Evolutionary conservation across 2,329 filamentous ascomycete genomes (phyloP).

Genomic region (Aspergillus felis): DNA sequence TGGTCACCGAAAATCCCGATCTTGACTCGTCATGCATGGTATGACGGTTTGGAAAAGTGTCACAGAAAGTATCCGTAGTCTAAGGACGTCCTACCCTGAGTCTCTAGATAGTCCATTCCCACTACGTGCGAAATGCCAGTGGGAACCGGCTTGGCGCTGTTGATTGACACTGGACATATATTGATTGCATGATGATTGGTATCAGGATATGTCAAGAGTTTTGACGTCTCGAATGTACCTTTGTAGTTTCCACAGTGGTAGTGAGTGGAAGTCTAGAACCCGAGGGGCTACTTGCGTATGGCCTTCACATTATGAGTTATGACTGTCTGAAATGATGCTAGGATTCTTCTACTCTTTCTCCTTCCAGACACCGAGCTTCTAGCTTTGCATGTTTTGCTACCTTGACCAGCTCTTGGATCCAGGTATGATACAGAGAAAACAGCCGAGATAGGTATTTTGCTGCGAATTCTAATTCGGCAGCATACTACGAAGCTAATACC

Average conservation of each 20-base stretch:
- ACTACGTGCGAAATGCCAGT: not conserved
- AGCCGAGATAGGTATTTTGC: not conserved
- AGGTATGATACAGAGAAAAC: not conserved
- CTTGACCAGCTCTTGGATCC: not conserved
- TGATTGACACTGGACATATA: not conserved
- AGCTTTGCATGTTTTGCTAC: not conserved
- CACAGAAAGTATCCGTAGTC: not conserved
- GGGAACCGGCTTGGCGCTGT: not conserved
- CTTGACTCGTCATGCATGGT: not conserved
- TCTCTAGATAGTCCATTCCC: too few species aligned
- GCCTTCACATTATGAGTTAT: not conserved
- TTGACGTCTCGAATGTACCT: not conserved
- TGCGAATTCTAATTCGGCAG: not conserved
- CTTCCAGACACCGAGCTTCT: not conserved
- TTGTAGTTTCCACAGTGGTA: not conserved
- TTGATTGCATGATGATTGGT: not conserved
- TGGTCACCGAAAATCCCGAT: not conserved
- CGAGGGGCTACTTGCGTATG: not conserved
- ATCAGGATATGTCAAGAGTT: not conserved
- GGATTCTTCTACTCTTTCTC: not conserved
- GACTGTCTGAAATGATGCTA: not conserved
- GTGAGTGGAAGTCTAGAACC: not conserved
- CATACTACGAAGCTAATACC: not conserved
- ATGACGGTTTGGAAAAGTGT: not conserved
- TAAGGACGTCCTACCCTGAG: not conserved